Conservation (phyloP, 164 flowering plant genomes). For the Liriodendron chinense region DNA sequence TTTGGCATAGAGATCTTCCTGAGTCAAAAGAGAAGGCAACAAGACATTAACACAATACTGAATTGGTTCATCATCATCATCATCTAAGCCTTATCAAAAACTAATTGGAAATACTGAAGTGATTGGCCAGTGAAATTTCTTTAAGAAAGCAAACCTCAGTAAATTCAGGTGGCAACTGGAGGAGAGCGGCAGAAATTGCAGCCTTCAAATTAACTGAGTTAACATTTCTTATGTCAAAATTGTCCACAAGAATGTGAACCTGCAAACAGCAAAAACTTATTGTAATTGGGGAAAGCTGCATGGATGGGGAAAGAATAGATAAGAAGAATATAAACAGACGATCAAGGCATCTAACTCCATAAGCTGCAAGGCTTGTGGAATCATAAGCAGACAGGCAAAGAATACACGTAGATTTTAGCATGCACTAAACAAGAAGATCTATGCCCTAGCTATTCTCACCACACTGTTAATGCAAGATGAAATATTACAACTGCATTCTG, state of each 20-base stretch:
- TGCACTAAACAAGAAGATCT: neutral
- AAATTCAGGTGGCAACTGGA: constrained; percentile 78
- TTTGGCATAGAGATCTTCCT: constrained; percentile 89
- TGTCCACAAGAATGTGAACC: constrained; percentile 71
- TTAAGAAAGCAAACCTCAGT: constrained; percentile 54
- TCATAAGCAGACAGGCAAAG: neutral
- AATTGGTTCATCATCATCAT: too few relatives aligned
- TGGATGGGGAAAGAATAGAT: neutral
- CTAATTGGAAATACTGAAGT: neutral
- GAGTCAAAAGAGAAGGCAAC: constrained; percentile 16
- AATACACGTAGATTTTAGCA: too few relatives aligned
- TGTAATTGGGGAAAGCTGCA: neutral
- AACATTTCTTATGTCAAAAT: constrained; percentile 43
- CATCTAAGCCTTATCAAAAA: too few relatives aligned
- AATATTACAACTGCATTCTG: neutral
- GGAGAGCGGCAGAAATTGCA: constrained; percentile 85
- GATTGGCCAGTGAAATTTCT: neutral
- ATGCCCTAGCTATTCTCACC: neutral
- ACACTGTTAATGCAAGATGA: neutral
- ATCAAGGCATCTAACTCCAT: neutral
- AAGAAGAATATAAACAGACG: neutral
- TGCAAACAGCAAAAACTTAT: constrained; percentile 23
- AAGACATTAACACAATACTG: neutral
- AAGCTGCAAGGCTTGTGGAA: neutral
- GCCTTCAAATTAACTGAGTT: constrained; percentile 67